Evolutionary conservation across 257 asterid genomes (phyloP).

Genomic region (Ilex asprella): DNA sequence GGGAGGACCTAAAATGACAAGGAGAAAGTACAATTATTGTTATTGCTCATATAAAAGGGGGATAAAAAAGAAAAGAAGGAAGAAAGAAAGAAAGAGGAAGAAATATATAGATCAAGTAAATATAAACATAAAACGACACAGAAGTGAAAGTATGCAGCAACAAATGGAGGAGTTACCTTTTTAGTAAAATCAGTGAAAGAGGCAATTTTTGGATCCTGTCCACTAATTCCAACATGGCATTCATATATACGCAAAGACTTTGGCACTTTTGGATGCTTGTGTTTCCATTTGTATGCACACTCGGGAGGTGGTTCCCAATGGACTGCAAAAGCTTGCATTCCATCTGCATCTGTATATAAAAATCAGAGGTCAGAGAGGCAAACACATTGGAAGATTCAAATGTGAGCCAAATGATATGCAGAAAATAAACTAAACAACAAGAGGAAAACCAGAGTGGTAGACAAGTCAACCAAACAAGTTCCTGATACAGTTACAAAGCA

Average conservation of each 20-base stretch:
- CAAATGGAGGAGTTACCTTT: constrained; percentile 35
- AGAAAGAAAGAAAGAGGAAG: background rate
- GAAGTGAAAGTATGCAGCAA: constrained; percentile 8
- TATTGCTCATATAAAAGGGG: constrained; percentile 3
- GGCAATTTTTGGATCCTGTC: constrained; percentile 61
- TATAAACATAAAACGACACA: background rate
- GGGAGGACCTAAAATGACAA: constrained; percentile 60
- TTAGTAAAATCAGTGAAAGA: constrained; percentile 63
- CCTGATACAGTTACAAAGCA: background rate
- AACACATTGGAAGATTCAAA: background rate
- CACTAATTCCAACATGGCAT: constrained; percentile 94
- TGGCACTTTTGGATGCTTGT: constrained; percentile 67
- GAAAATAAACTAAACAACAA: background rate
- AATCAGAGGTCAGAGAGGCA: constrained; percentile 12
- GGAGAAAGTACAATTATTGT: constrained; percentile 11
- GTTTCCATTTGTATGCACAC: constrained; percentile 69
- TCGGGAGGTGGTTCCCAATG: constrained; percentile 99
- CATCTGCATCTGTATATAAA: constrained; percentile 50
- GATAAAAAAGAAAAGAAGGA: constrained; percentile 14
- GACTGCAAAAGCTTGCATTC: constrained; percentile 77
- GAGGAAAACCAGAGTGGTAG: background rate
- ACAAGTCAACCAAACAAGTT: background rate
- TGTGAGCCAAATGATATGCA: background rate
- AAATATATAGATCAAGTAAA: background rate
- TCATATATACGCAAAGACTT: constrained; percentile 86